These are phyloP conservation scores for Xylaria intraflava DNA, from an alignment of 495 filamentous ascomycete species.

Conservation along the genomic window DNA sequence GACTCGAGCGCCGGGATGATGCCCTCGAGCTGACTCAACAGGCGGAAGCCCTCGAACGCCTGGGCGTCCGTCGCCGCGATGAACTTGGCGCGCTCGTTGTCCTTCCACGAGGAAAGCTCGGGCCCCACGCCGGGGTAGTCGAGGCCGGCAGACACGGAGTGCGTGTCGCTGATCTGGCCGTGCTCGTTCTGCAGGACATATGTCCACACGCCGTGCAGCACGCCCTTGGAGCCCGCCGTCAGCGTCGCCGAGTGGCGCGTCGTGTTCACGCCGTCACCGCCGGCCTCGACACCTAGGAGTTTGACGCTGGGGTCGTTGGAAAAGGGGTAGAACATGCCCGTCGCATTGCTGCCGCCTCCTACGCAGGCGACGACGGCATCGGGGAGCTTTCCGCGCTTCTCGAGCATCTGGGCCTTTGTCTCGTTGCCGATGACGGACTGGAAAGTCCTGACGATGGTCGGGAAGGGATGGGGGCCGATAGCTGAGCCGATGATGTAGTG, in stretches of 20 bases:
- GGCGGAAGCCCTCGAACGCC: constrained; percentile 81
- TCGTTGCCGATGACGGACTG: constrained; percentile 90
- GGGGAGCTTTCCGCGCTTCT: constrained; percentile 76
- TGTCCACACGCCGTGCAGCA: constrained; percentile 90
- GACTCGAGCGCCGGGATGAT: constrained; percentile 96
- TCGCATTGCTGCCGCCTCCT: constrained; percentile 84
- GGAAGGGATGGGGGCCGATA: constrained; percentile 92
- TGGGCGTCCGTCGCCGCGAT: constrained; percentile 87
- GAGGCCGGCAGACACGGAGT: constrained; percentile 93
- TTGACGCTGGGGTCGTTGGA: constrained; percentile 75
- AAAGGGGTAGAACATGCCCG: constrained; percentile 97
- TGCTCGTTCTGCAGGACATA: constrained; percentile 89
- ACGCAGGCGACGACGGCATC: constrained; percentile 96
- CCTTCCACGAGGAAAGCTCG: constrained; percentile 89
- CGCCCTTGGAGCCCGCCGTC: constrained; percentile 79
- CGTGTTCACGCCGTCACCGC: constrained; percentile 91
- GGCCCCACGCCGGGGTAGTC: constrained; percentile 97
- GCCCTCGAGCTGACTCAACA: constrained; percentile 79
- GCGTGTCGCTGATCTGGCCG: constrained; percentile 90
- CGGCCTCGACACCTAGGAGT: constrained; percentile 89
- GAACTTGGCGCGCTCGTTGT: constrained; percentile 75
- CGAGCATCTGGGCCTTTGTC: constrained; percentile 81
- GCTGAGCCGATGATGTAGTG: constrained; percentile 96
- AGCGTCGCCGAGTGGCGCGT: constrained; percentile 82
- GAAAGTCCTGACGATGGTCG: constrained; percentile 92